Evolutionary conservation across 2,329 filamentous ascomycete species (phyloP).

Genomic region (Aspergillus persii): DNA sequence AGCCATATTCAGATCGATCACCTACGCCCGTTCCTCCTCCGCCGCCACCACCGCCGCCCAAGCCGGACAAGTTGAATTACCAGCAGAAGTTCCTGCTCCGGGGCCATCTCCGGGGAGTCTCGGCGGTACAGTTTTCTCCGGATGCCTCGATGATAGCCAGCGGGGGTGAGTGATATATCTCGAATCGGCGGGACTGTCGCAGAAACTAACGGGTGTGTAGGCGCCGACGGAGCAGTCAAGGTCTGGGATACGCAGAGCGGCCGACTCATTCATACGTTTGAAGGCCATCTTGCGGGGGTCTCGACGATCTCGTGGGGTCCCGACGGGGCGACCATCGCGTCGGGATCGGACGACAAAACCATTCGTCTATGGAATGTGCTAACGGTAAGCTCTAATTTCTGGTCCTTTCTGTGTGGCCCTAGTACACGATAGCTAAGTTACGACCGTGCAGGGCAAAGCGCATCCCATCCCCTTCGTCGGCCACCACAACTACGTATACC

Average conservation of each 20-base stretch:
- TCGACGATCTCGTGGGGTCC: constrained; percentile 94
- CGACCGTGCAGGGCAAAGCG: constrained; percentile 47
- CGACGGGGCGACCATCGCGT: constrained; percentile 81
- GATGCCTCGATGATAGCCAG: constrained; percentile 88
- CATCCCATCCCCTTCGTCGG: constrained; percentile 67
- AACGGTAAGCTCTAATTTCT: constrained; percentile 38
- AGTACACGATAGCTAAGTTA: background rate
- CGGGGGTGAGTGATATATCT: constrained; percentile 54
- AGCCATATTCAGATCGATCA: constrained; percentile 29
- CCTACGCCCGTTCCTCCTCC: constrained; percentile 39
- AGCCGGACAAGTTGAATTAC: constrained; percentile 65
- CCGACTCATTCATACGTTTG: constrained; percentile 78
- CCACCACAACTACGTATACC: constrained; percentile 96
- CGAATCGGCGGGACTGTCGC: background rate
- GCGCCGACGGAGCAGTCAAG: constrained; percentile 85
- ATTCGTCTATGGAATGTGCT: constrained; percentile 84
- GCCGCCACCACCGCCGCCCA: constrained; percentile 42
- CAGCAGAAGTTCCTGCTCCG: constrained; percentile 66
- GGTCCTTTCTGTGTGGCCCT: background rate
- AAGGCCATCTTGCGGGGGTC: constrained; percentile 89
- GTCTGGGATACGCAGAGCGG: constrained; percentile 83
- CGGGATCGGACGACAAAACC: constrained; percentile 92
- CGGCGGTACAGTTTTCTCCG: constrained; percentile 86
- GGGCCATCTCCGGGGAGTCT: constrained; percentile 76
- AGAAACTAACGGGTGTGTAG: constrained; percentile 29